Base-by-base conservation (phyloP, 345 rosid species). In the Alliaria petiolata region DNA sequence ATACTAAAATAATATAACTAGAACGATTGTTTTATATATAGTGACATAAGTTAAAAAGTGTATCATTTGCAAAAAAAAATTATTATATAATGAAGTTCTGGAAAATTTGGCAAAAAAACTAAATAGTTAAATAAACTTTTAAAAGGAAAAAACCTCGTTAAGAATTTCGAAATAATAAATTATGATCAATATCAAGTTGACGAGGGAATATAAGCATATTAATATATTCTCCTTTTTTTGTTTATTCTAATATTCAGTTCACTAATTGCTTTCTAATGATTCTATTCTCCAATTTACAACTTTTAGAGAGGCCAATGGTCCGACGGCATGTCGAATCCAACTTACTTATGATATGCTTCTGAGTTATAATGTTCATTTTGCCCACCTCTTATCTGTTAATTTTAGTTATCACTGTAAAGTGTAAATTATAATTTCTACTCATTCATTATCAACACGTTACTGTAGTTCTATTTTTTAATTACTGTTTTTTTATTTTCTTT, bases 201-300 rank as follows among this genome's bases (percentile, higher is more conserved):
- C 6, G 19, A 63, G 4, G 66, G 66, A 50, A 69, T 75, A 56
- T 55, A 46, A 63, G 75, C 55, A 76, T 76, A 55, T 69, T 46
- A 46, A 75, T 76, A 54, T 76, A 46, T 62, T 46, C 70, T 69
- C 55, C 14, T 36, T 68, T 66, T 61, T 66, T 61, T 34, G 45
- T 35, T 62, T 28, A 42, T 60, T 6, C 58, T 43, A 35, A 16
- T 53, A 62, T 68, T 53, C 70, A 50, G 61, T 26, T 68, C 50
- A n/a, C 64, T 20, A 10, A 40, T 43, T 68, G 25, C 6, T 25
- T 69, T 50, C 34, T 33, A 61, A 45, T 54, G 57, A 69, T 69
- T 45, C 5, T 55, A 69, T 76, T 76, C 75, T 46, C 56, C 25
- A 35, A 20, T 19, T 15, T 33, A 56, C 16, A 66, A 33, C 70